Percentiles rank a stretch among this genome's conserved stretches.
phyloP scores from a whole-genome alignment of 2,329 filamentous ascomycete genomes.

The Aspergillus chevalieri region DNA sequence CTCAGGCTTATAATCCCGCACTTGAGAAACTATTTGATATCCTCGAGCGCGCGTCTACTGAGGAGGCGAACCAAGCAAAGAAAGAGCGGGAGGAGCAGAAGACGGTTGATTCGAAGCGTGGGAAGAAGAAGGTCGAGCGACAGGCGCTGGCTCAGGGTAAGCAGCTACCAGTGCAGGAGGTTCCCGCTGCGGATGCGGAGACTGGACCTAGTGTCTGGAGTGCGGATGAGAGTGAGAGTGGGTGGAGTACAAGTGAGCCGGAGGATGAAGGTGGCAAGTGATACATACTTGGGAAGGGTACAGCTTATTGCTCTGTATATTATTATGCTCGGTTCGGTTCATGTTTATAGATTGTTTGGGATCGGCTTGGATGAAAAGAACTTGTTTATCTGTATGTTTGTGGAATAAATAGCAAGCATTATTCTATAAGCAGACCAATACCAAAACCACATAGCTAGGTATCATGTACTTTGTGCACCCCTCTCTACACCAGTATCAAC shows the following conservation, averaged over 20 bases:
- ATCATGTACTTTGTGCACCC: too few relatives aligned
- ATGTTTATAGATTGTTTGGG: too few relatives aligned
- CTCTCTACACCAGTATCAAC: background rate
- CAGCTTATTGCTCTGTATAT: background rate
- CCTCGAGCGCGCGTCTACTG: conserved; percentile 26
- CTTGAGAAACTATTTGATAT: conserved; percentile 48
- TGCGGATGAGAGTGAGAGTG: conserved; percentile 33
- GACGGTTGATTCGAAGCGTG: conserved; percentile 13
- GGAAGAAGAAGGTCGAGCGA: conserved; percentile 9
- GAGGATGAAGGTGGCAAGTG: conserved; percentile 12
- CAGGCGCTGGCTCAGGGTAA: too few relatives aligned
- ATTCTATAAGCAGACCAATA: too few relatives aligned
- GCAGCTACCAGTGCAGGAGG: too few relatives aligned
- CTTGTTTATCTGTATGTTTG: too few relatives aligned
- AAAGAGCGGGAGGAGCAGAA: conserved; percentile 16
- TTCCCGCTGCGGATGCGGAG: background rate
- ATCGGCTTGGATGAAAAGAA: too few relatives aligned
- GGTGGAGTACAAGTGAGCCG: conserved; percentile 27
- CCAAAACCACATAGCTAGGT: too few relatives aligned
- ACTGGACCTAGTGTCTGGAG: conserved; percentile 22
- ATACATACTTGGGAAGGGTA: background rate
- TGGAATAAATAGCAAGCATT: too few relatives aligned
- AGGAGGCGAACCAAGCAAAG: conserved; percentile 21
- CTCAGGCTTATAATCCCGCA: conserved; percentile 53
- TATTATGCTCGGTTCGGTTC: background rate